Conservation (phyloP, 2,329 filamentous ascomycete genomes). For the Nothopassalora personata region DNA sequence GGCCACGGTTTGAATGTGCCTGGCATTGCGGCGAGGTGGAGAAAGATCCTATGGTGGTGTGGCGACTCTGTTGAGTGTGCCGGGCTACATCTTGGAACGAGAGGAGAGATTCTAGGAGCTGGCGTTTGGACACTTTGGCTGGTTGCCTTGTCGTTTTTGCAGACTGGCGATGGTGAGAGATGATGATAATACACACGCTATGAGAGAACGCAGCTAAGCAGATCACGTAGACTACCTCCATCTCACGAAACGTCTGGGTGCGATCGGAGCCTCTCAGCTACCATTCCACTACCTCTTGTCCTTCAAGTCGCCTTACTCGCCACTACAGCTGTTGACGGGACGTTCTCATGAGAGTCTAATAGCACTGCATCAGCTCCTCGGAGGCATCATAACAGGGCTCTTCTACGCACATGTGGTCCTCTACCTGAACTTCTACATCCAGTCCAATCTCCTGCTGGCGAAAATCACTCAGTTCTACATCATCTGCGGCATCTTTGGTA, state of each 20-base stretch:
- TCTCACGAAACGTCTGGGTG: conserved; percentile 57
- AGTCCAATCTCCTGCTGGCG: conserved; percentile 46
- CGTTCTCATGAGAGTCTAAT: conserved; percentile 54
- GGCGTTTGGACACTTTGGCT: conserved; percentile 50
- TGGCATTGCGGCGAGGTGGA: conserved; percentile 12
- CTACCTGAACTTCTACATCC: conserved; percentile 55
- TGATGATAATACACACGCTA: neutral
- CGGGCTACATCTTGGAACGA: conserved; percentile 42
- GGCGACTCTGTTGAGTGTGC: conserved; percentile 20
- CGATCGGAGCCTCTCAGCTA: conserved; percentile 54
- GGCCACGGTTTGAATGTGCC: neutral
- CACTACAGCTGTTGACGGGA: conserved; percentile 49
- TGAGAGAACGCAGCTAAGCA: neutral
- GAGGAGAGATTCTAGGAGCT: conserved; percentile 47
- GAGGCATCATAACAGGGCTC: conserved; percentile 49
- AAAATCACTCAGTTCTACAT: conserved; percentile 55
- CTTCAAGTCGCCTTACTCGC: conserved; percentile 47
- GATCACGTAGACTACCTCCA: conserved; percentile 53
- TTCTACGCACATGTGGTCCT: conserved; percentile 49
- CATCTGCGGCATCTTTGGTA: conserved; percentile 49
- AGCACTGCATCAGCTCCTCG: conserved; percentile 53
- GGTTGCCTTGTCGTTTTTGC: conserved; percentile 44
- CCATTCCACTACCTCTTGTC: conserved; percentile 56
- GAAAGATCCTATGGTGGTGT: conserved; percentile 33
- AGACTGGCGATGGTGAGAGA: conserved; percentile 51